A percentile compares a stretch with the other conserved stretches of the same genome.
These are phyloP conservation scores for Phialophora macrospora DNA, from an alignment of 2,329 filamentous ascomycete genomes.

Conservation along the genomic window DNA sequence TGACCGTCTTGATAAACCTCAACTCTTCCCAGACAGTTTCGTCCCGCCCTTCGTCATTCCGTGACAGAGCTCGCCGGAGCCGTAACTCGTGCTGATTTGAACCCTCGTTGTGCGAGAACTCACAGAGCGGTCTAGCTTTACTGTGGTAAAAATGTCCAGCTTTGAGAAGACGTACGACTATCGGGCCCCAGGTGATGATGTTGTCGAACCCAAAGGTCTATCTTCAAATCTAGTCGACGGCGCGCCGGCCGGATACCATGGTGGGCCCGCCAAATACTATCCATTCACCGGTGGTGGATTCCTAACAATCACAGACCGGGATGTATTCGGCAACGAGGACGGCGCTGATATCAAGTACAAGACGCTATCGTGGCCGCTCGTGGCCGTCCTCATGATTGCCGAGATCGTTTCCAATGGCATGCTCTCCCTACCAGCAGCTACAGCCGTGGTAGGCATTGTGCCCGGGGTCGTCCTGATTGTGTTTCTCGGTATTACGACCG, in stretches of 20 bases:
- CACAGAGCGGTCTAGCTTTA: neutral
- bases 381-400: constrained; percentile 61
- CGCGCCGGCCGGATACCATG: constrained; percentile 26
- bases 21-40: neutral
- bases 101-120: neutral
- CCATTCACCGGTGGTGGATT: neutral
- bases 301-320: constrained; percentile 37
- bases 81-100: neutral
- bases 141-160: constrained; percentile 15
- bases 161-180: constrained; percentile 26
- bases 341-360: constrained; percentile 58
- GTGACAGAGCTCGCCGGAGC: neutral
- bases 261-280: constrained; percentile 2
- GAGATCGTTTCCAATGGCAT: constrained; percentile 62
- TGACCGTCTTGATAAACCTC: neutral
- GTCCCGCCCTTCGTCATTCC: neutral
- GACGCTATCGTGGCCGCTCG: constrained; percentile 58
- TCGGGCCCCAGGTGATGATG: constrained; percentile 16
- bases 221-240: constrained; percentile 14
- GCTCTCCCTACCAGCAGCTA: constrained; percentile 58
- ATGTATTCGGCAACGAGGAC: constrained; percentile 51
- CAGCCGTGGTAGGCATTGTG: constrained; percentile 59
- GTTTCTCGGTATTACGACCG: constrained; percentile 49
- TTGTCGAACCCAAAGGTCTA: constrained; percentile 17
- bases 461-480: constrained; percentile 59